Percentiles rank a stretch among this genome's conserved stretches.
phyloP scores from a whole-genome alignment of 2,329 filamentous ascomycete species.

The Pestalotiopsis sp. region DNA sequence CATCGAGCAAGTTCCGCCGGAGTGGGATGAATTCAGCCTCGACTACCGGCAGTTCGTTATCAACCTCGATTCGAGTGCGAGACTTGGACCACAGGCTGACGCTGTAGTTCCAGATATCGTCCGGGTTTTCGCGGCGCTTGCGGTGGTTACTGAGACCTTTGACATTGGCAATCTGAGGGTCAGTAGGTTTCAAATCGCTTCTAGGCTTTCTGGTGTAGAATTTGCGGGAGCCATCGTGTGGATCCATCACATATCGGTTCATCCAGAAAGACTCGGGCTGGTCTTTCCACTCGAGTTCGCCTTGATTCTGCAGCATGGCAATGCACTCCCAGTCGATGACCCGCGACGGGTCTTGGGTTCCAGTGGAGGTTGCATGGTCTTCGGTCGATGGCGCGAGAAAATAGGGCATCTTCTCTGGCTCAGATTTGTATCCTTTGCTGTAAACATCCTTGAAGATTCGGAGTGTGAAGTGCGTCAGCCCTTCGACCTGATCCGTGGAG shows the following conservation, averaged over 20 bases:
- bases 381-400: constrained; percentile 69
- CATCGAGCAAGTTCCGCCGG: constrained; percentile 83
- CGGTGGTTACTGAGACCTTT: constrained; percentile 46
- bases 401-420: constrained; percentile 72
- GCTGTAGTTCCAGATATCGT: constrained; percentile 81
- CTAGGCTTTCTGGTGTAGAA: constrained; percentile 59
- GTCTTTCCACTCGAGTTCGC: constrained; percentile 42
- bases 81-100: constrained; percentile 73
- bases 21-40: constrained; percentile 74
- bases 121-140: constrained; percentile 39
- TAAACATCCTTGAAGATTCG: constrained; percentile 82
- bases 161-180: constrained; percentile 64
- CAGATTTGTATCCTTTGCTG: constrained; percentile 78
- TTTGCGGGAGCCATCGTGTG: constrained; percentile 65
- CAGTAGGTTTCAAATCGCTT: constrained; percentile 61
- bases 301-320: constrained; percentile 35
- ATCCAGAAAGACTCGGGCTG: constrained; percentile 52
- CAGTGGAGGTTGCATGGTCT: constrained; percentile 33
- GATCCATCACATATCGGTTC: constrained; percentile 59
- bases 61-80: constrained; percentile 54
- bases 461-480: constrained; percentile 74
- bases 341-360: constrained; percentile 20
- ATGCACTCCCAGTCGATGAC: constrained; percentile 68
- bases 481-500: constrained; percentile 46
- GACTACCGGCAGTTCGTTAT: constrained; percentile 78